These are phyloP conservation scores for Ramaria rubella DNA, from an alignment of 768 basidiomycete species.

Conservation along the genomic window DNA sequence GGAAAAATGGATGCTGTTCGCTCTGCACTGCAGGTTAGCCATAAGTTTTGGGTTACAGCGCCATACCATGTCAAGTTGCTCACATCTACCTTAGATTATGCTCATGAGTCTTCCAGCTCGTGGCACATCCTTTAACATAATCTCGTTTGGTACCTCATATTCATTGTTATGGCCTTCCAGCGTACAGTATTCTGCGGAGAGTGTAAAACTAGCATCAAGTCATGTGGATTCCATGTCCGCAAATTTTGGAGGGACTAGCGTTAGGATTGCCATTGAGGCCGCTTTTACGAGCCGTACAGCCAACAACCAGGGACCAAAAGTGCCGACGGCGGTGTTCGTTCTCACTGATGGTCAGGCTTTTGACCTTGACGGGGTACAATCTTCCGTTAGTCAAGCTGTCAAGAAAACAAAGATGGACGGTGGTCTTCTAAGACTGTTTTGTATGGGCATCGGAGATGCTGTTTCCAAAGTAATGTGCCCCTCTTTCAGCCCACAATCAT, in stretches of 20 bases:
- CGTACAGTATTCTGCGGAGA: constrained; percentile 3
- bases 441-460: constrained; percentile 48
- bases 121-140: constrained; percentile 48
- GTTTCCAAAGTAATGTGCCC: constrained; percentile 32
- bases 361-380: constrained; percentile 10
- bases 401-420: not conserved
- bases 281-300: constrained; percentile 32
- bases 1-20: constrained; percentile 35
- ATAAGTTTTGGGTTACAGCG: not conserved
- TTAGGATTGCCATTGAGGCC: constrained; percentile 33
- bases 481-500: not conserved
- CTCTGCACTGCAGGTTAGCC: not conserved
- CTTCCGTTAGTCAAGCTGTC: not conserved
- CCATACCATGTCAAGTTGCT: not conserved
- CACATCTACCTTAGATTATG: constrained; percentile 36
- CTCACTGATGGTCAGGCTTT: constrained; percentile 49
- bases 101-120: constrained; percentile 38
- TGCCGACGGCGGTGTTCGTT: constrained; percentile 46
- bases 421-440: constrained; percentile 42
- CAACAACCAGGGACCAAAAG: constrained; percentile 3
- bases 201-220: constrained; percentile 10
- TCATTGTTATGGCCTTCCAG: constrained; percentile 33
- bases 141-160: constrained; percentile 39
- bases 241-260: constrained; percentile 47
- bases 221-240: constrained; percentile 37